Evolutionary conservation across 2,329 filamentous ascomycete species (phyloP).

Genomic region (Colletotrichum musicola): DNA sequence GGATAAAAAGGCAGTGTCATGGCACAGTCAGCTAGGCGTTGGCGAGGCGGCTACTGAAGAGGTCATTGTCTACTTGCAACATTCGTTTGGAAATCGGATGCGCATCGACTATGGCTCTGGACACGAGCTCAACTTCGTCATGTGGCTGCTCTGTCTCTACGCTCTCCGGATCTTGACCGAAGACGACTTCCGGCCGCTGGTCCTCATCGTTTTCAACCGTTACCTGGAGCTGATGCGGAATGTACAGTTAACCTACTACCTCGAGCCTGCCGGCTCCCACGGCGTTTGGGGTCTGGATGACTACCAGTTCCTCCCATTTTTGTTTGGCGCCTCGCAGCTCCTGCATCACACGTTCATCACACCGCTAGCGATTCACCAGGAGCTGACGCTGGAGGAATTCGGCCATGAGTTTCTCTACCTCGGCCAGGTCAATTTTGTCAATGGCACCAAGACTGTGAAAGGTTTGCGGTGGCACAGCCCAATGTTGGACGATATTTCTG

Average conservation of each 20-base stretch:
- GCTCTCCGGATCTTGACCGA: slow-evolving; percentile 76
- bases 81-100: slow-evolving; percentile 87
- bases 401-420: slow-evolving; percentile 88
- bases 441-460: slow-evolving; percentile 95
- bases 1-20: slow-evolving; percentile 65
- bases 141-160: slow-evolving; percentile 96
- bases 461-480: slow-evolving; percentile 96
- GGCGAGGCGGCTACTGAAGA: slow-evolving; percentile 72
- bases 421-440: slow-evolving; percentile 93
- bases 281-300: slow-evolving; percentile 98
- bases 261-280: slow-evolving; percentile 96
- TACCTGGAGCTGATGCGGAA: slow-evolving; percentile 90
- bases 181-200: slow-evolving; percentile 78
- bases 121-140: slow-evolving; percentile 96
- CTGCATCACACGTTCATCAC: slow-evolving; percentile 86
- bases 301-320: slow-evolving; percentile 95
- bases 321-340: slow-evolving; percentile 93
- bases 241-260: slow-evolving; percentile 92
- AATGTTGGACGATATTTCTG: slow-evolving; percentile 97
- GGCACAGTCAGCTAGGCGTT: slow-evolving; percentile 75
- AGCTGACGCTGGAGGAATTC: slow-evolving; percentile 88
- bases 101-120: slow-evolving; percentile 97
- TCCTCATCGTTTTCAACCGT: slow-evolving; percentile 82
- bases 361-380: slow-evolving; percentile 86
- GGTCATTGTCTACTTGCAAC: slow-evolving; percentile 81